These are phyloP conservation scores for Leersia perrieri DNA, from an alignment of 176 grass and related monocot genomes.

Conservation along the genomic window DNA sequence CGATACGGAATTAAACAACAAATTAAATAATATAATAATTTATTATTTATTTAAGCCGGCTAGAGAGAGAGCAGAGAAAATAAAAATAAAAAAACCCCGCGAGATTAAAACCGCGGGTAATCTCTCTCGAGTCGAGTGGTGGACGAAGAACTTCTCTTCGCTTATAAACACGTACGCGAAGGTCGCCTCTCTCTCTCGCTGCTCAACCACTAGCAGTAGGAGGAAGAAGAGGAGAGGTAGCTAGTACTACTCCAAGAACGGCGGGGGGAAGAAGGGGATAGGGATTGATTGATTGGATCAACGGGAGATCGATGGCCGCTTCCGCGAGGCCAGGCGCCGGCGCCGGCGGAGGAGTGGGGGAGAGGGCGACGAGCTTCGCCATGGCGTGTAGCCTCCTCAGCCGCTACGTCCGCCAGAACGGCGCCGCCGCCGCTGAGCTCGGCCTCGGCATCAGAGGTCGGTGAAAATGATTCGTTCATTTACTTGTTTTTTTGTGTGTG, in stretches of 20 bases:
- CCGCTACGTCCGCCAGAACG: constrained; percentile 88
- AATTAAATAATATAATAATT: neutral
- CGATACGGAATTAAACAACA: neutral
- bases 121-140: neutral
- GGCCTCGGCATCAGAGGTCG: constrained; percentile 75
- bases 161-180: neutral
- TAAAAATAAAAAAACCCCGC: neutral
- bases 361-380: constrained; percentile 77
- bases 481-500: neutral
- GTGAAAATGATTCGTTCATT: no score
- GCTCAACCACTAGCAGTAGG: neutral
- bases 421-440: constrained; percentile 58
- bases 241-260: neutral
- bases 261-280: neutral
- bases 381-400: constrained; percentile 84
- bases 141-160: neutral
- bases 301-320: constrained; percentile 35
- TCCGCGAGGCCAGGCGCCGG: constrained; percentile 42
- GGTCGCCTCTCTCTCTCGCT: neutral
- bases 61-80: neutral
- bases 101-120: neutral
- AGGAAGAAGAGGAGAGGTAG: neutral
- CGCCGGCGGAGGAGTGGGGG: no score
- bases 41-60: neutral
- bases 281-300: neutral